Evolutionary conservation across 2,329 filamentous ascomycete genomes (phyloP).

Genomic region (Alternaria alternata): DNA sequence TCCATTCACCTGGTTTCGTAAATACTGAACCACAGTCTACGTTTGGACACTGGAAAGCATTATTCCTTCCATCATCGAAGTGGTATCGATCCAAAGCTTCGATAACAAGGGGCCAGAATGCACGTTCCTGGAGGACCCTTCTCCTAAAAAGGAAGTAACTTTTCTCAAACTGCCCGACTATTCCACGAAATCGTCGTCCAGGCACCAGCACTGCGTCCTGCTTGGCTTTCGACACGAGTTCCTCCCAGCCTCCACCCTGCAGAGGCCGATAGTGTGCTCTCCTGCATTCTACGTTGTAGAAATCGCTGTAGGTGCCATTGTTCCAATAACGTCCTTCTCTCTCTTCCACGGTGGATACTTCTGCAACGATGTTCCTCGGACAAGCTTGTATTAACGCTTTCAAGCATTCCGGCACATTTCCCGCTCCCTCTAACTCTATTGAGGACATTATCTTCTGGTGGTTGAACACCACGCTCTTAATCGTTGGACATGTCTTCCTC

Average conservation of each 20-base stretch:
- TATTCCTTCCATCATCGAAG: neutral
- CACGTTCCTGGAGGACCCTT: no score
- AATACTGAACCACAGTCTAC: slow-evolving; percentile 19
- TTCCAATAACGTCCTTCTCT: neutral
- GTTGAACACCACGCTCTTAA: slow-evolving; percentile 21
- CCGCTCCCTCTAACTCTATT: neutral
- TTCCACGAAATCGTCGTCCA: no score
- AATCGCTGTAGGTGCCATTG: neutral
- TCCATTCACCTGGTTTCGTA: slow-evolving; percentile 24
- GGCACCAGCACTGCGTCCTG: no score
- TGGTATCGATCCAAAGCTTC: no score
- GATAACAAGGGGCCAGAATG: no score
- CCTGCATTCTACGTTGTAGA: neutral
- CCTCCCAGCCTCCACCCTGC: no score
- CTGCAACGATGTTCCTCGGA: slow-evolving; percentile 8
- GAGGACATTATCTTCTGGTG: slow-evolving; percentile 6
- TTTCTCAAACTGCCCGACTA: no score
- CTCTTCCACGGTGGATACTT: neutral
- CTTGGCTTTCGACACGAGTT: no score
- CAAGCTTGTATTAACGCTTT: slow-evolving; percentile 13
- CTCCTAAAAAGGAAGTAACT: no score
- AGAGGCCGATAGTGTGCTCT: no score
- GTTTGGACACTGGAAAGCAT: slow-evolving; percentile 18
- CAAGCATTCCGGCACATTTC: slow-evolving; percentile 10
- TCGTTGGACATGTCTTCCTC: slow-evolving; percentile 15